Conservation (phyloP, 2,329 filamentous ascomycete genomes). For the Corinectria fuckeliana region DNA sequence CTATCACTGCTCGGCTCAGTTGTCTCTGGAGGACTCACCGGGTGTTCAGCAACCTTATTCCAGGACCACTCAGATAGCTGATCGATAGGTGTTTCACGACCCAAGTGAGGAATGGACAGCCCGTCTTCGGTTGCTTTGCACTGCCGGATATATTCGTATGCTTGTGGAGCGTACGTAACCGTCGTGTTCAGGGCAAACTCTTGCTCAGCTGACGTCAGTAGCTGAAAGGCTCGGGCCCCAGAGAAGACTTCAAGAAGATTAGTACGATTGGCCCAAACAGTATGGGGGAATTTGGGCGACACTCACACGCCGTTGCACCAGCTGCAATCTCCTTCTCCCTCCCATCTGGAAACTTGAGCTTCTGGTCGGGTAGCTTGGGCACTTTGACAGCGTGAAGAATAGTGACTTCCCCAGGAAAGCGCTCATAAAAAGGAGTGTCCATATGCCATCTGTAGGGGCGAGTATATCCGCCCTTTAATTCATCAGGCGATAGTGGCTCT, state of each 20-base stretch:
- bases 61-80: conserved; percentile 10
- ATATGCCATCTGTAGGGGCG: conserved; percentile 14
- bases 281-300: not conserved
- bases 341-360: conserved; percentile 8
- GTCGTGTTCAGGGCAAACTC: conserved; percentile 12
- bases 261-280: not conserved
- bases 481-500: not conserved
- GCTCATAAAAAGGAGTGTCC: conserved; percentile 12
- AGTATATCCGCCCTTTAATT: conserved; percentile 1
- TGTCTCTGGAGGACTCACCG: not conserved
- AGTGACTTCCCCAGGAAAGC: conserved; percentile 5
- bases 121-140: conserved; percentile 12
- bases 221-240: conserved; percentile 4
- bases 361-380: conserved; percentile 3
- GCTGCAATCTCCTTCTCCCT: conserved; percentile 7
- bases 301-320: conserved; percentile 8
- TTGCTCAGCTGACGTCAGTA: conserved; percentile 6
- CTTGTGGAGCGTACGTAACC: conserved; percentile 10
- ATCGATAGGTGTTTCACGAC: not conserved
- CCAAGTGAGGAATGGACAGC: not conserved
- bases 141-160: conserved; percentile 11
- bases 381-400: conserved; percentile 8
- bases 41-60: conserved; percentile 10
- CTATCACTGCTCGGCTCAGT: not conserved
- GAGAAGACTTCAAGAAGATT: not conserved